Base-by-base conservation (phyloP, 768 basidiomycete species). In the Antrodiella citrinella region DNA sequence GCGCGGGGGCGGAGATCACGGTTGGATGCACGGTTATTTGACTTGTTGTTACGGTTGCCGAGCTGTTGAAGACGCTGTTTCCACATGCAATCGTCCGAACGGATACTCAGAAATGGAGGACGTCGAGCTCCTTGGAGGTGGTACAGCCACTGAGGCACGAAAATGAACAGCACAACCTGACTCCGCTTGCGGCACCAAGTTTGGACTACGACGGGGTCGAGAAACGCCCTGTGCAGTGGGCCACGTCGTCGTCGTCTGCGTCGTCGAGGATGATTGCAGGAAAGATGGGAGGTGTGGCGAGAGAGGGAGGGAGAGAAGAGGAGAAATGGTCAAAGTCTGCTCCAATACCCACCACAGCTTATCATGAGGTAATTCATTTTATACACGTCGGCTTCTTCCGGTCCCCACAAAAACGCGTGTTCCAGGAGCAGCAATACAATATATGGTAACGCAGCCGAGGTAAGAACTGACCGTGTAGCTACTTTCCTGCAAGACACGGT, bases 21-120 rank as follows among this genome's bases (percentile, higher is more conserved):
- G 47, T 43, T 47, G 4, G 50, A 50, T 43, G 41, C 30, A 15
- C 30, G 30, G 30, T 35, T n/a, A n/a, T n/a, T n/a, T 7, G 30
- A 35, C 45, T 54, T 51, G 44, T 26, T 55, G 26, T 51, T 41
- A 46, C 54, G 54, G 44, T 52, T 46, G 26, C 42, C 51, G 40
- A 55, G 48, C 18, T 47, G 54, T 19, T 41, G 54, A 44, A 55
- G 51, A 47, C 41, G 41, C 19, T 55, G 47, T 47, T 52, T 52
- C 54, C 54, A 55, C 54, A 55, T 55, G 44, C 54, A 55, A 7
- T 43, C 18, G 30, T 15, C 7, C 30, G 7, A 15, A 15, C 30
- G 15, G 30, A n/a, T n/a, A n/a, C n/a, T n/a, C n/a, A n/a, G n/a
- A n/a, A n/a, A 15, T 15, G 30, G 15, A 35, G 30, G 30, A 35